Percentiles rank a stretch among this genome's conserved stretches.
These are phyloP conservation scores for Lepiota subincarnata DNA, from an alignment of 768 basidiomycete species.

Conservation along the genomic window DNA sequence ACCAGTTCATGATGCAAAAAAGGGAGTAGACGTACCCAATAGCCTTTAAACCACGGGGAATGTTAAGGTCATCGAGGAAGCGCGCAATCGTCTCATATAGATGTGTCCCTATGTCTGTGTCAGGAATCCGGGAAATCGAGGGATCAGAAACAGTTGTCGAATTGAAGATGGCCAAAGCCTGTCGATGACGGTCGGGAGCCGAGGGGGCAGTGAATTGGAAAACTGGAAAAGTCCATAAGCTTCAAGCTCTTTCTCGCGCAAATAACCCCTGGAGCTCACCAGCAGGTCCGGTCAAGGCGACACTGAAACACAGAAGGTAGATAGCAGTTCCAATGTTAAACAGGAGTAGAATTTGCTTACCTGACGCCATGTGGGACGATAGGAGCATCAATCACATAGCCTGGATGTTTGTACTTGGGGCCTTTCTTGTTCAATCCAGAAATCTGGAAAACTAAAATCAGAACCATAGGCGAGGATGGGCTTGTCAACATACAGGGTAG, in stretches of 20 bases:
- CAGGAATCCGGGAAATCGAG: conserved; percentile 67
- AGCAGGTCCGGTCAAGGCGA: conserved; percentile 87
- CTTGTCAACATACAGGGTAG: conserved; percentile 56
- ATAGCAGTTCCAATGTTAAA: not conserved
- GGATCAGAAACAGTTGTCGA: conserved; percentile 61
- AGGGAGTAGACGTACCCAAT: conserved; percentile 46
- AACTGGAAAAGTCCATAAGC: conserved; percentile 36
- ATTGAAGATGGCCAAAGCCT: conserved; percentile 82
- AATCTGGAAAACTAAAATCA: conserved; percentile 44
- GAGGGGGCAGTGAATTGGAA: conserved; percentile 97
- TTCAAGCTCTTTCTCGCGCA: not conserved
- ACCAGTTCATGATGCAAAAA: not conserved
- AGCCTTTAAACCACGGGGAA: conserved; percentile 82
- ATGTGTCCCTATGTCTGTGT: conserved; percentile 72
- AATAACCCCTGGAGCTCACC: conserved; percentile 33
- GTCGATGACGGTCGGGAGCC: conserved; percentile 85
- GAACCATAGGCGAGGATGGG: not conserved
- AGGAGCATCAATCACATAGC: conserved; percentile 79
- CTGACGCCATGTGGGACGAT: conserved; percentile 94
- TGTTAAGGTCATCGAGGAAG: conserved; percentile 81
- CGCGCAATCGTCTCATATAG: conserved; percentile 83
- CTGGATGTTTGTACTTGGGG: conserved; percentile 87
- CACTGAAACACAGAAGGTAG: conserved; percentile 33
- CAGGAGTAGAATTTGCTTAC: conserved; percentile 31
- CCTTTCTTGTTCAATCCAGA: conserved; percentile 94